Evolutionary conservation across 129 eudicot genomes (phyloP).

Genomic region (Cynara cardunculus): DNA sequence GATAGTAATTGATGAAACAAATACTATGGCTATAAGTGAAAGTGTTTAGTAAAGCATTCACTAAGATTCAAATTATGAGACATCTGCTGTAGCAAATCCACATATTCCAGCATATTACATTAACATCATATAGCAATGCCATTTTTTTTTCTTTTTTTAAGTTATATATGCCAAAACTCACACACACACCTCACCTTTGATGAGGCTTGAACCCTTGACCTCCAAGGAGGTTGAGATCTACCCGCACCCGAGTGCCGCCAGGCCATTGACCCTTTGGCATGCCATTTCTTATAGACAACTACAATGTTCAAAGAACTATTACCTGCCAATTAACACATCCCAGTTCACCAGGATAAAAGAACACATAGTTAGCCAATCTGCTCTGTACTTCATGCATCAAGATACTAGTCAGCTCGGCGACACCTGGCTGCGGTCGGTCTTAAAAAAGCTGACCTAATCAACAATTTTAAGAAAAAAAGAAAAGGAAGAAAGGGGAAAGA

Average conservation of each 20-base stretch:
- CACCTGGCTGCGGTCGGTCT: constrained; percentile 42
- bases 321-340: constrained; percentile 45
- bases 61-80: not conserved
- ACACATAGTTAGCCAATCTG: constrained; percentile 15
- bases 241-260: not conserved
- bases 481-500: constrained; percentile 5
- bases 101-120: not conserved
- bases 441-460: constrained; percentile 47
- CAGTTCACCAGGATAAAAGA: constrained; percentile 28
- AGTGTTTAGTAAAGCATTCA: not conserved
- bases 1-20: not conserved
- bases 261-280: not conserved
- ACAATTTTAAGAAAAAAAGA: constrained; percentile 19
- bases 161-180: not conserved
- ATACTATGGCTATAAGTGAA: not conserved
- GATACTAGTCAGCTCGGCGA: constrained; percentile 40
- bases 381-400: constrained; percentile 13
- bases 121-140: not conserved
- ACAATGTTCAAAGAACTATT: constrained; percentile 16
- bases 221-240: not conserved
- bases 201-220: not conserved
- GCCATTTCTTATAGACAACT: not conserved
- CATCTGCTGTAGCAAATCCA: not conserved
- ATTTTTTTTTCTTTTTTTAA: not conserved
- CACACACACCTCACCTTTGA: not conserved